Percentiles rank a stretch among this genome's conserved stretches.
Conservation (phyloP, 768 basidiomycete species). For the Suillus subalutaceus region DNA sequence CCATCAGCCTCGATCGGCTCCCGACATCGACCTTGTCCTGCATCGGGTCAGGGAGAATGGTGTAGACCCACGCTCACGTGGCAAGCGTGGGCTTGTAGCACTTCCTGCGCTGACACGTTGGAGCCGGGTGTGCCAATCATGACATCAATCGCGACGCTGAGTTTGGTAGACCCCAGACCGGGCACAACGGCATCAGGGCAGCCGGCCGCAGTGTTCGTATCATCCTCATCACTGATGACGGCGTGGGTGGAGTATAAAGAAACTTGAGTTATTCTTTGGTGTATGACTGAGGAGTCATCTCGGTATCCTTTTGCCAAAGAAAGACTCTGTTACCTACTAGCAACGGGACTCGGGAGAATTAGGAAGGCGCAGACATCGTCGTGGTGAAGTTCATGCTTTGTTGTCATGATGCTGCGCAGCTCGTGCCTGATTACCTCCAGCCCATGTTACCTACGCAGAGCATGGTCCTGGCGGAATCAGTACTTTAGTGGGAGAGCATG, state of each 20-base stretch:
- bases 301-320: not conserved
- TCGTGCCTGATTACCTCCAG: not conserved
- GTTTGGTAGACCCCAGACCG: not conserved
- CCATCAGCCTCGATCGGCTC: too few relatives aligned
- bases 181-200: not conserved
- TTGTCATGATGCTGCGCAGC: not conserved
- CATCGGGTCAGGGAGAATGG: too few relatives aligned
- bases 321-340: not conserved
- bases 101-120: not conserved
- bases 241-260: not conserved
- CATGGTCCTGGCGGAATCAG: not conserved
- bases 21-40: too few relatives aligned
- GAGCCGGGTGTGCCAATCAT: not conserved
- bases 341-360: not conserved
- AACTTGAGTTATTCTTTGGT: not conserved
- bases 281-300: not conserved
- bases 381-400: not conserved
- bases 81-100: not conserved
- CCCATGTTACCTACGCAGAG: not conserved
- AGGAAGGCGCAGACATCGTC: not conserved
- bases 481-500: constrained; percentile 9
- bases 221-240: not conserved
- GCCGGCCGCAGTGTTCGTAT: not conserved
- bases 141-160: not conserved
- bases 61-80: not conserved